Evolutionary conservation across 2,329 filamentous ascomycete species (phyloP), one percentile per base, ranked within the genome.

Genomic region (Arthrinium puccinioides): DNA sequence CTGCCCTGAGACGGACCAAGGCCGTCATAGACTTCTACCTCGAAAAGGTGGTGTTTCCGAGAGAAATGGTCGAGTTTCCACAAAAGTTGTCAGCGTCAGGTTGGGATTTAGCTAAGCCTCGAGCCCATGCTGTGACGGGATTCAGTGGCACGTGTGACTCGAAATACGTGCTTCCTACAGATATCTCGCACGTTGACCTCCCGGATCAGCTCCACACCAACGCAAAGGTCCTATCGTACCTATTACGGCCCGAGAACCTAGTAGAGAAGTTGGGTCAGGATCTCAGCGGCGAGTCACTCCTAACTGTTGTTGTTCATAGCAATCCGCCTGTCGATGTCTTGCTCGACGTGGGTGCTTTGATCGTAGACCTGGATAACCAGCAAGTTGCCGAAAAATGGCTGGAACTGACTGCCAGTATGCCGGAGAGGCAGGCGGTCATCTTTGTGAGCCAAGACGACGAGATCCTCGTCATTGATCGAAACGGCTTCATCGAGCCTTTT

Each of bases 131-230:
- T 0, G 78, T 70, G 0, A 79, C 76, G 0, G 83, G 82, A 0
- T 87, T 87, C 48, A 84, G 78, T 38, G 82, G 82, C 0, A 87
- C 82, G 0, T 81, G 78, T 18, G 82, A 87, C 44, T 76, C 72
- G 0, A 56, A 66, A 9, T 60, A 66, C n/a, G 49, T 80, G 0
- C 60, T 87, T 0, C 81, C 82, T 0, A 47, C 81, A 0, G 58
- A 48, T 1, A 65, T 86, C 0, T 47, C 59, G 1, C 77, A 84
- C 21, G 55, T 72, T 0, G 75, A 85, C 23, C 60, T 81, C 0
- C 48, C 56, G 0, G 55, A 60, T 0, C 74, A 83, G 25, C 59
- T 58, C 2, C 76, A 84, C 35, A 88, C 82, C 0, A 86, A 86
- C 45, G 82, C 82, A 0, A 51, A 77, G 5, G 82, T 87, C 0